A percentile compares a stretch with the other conserved stretches of the same genome.
These are phyloP conservation scores for Ustilago trichophora DNA, from an alignment of 1,284 basidiomycete genomes.

Conservation along the genomic window DNA sequence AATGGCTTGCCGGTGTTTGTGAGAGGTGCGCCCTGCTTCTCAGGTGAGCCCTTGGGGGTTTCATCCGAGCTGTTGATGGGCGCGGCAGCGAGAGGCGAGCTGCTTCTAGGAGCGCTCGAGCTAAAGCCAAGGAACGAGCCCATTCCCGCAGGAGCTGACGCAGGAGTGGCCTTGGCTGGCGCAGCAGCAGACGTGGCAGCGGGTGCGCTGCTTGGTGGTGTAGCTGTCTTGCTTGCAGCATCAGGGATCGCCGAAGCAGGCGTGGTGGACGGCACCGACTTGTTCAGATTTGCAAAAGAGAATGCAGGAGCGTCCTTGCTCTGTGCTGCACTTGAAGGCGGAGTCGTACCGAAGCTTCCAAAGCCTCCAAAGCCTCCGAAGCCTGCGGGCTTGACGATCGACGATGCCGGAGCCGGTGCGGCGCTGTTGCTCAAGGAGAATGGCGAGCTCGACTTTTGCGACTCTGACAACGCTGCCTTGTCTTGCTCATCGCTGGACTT, in stretches of 20 bases:
- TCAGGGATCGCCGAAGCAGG: background rate
- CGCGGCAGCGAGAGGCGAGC: conserved; percentile 48
- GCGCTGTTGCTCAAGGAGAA: conserved; percentile 22
- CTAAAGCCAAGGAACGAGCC: conserved; percentile 44
- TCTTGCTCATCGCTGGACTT: background rate
- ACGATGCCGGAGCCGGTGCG: background rate
- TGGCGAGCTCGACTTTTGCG: conserved; percentile 4
- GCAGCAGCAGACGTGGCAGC: conserved; percentile 1
- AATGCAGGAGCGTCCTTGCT: conserved; percentile 15
- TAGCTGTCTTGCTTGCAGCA: background rate
- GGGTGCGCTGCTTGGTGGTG: background rate
- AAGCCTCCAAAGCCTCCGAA: conserved; percentile 20
- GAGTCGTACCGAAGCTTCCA: background rate
- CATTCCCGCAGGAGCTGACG: background rate
- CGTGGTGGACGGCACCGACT: background rate
- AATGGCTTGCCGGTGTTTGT: conserved; percentile 15
- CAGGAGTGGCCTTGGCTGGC: conserved; percentile 8
- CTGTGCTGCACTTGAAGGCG: conserved; percentile 6
- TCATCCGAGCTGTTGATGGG: conserved; percentile 47
- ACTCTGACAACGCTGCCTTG: background rate
- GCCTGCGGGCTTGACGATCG: conserved; percentile 3
- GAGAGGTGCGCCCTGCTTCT: conserved; percentile 18
- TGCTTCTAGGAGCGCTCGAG: conserved; percentile 45
- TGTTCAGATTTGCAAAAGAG: conserved; percentile 27
- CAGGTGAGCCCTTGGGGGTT: conserved; percentile 20